These are phyloP conservation scores for Claviceps sp. DNA, from an alignment of 2,329 filamentous ascomycete species.

Conservation along the genomic window DNA sequence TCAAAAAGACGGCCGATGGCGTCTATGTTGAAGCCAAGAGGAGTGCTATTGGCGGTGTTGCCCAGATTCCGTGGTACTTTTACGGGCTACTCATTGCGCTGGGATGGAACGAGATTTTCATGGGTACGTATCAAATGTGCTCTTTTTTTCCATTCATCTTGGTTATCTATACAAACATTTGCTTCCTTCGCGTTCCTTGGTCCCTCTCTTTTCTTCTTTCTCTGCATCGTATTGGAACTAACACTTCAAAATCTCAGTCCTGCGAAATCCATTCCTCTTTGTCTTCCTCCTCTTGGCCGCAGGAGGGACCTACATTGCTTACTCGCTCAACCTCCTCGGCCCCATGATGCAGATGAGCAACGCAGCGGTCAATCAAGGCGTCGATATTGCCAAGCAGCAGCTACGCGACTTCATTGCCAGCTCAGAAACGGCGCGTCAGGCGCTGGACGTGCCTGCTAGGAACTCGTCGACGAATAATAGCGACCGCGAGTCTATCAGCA, in stretches of 20 bases:
- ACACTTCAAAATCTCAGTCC: conserved; percentile 40
- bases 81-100: conserved; percentile 78
- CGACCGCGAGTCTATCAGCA: conserved; percentile 33
- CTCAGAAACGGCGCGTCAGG: conserved; percentile 73
- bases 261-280: conserved; percentile 89
- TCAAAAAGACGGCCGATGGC: conserved; percentile 96
- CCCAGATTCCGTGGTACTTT: conserved; percentile 89
- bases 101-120: conserved; percentile 97
- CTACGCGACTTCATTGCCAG: conserved; percentile 81
- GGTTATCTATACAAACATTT: no score
- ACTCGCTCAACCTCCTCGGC: conserved; percentile 87
- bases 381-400: conserved; percentile 85
- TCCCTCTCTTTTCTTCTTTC: not conserved
- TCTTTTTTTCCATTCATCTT: not conserved
- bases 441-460: conserved; percentile 57
- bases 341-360: conserved; percentile 93
- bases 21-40: conserved; percentile 98
- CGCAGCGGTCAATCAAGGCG: conserved; percentile 70
- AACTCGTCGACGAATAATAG: conserved; percentile 17
- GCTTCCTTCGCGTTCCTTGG: no score
- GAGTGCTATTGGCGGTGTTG: conserved; percentile 87
- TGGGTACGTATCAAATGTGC: conserved; percentile 46
- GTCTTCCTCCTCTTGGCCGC: conserved; percentile 68
- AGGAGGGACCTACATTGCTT: conserved; percentile 75
- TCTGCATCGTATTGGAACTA: not conserved